Evolutionary conservation across 1,284 basidiomycete species (phyloP).

Genomic region (Sanghuangporus baumii): DNA sequence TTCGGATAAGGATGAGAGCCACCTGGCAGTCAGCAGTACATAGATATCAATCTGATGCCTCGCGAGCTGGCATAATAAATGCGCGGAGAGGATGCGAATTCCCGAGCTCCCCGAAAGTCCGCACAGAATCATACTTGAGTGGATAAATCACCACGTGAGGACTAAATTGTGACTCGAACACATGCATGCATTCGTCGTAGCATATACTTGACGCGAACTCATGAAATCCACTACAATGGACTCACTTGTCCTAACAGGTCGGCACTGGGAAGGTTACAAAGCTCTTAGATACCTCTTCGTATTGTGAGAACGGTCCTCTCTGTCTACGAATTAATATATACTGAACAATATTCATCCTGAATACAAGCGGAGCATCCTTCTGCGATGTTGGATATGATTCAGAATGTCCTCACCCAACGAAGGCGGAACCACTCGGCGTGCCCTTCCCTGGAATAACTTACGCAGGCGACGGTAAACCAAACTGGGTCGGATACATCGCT

Average conservation of each 20-base stretch:
- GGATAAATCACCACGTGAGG: no score
- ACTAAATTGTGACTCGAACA: no score
- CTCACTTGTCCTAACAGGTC: background rate
- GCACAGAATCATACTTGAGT: no score
- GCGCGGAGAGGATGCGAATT: no score
- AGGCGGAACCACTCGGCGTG: conserved; percentile 40
- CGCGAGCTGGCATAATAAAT: background rate
- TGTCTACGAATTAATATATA: background rate
- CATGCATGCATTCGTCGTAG: no score
- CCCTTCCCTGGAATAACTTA: conserved; percentile 40
- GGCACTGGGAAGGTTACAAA: conserved; percentile 11
- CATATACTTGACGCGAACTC: background rate
- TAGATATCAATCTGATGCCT: background rate
- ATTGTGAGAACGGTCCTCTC: conserved; percentile 5
- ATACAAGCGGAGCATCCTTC: conserved; percentile 47
- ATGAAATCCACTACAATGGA: background rate
- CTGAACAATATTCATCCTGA: background rate
- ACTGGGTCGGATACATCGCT: conserved; percentile 50
- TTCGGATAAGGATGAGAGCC: background rate
- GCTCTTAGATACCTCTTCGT: conserved; percentile 11
- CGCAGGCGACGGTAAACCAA: conserved; percentile 32
- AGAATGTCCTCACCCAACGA: conserved; percentile 27
- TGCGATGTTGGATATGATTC: conserved; percentile 34
- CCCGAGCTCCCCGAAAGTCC: no score
- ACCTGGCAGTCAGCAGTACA: background rate